Percentiles rank a stretch among this genome's conserved stretches.
Conservation (phyloP, 2,329 filamentous ascomycete genomes). For the Alternaria ethzedia region DNA sequence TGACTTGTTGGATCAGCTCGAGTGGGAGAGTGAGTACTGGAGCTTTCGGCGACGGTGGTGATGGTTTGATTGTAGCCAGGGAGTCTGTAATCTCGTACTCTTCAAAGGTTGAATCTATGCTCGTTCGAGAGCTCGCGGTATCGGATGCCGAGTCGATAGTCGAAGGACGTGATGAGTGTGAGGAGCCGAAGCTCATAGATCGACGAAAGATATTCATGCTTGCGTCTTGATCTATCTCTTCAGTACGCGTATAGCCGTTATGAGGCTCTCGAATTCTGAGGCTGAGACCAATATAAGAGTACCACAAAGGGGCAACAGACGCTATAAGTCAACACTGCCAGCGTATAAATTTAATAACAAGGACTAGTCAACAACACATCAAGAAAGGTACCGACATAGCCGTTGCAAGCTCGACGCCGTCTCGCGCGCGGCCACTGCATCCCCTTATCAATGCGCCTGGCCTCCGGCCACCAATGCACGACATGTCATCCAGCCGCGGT, state of each 20-base stretch:
- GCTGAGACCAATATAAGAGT: not conserved
- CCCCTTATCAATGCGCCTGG: constrained; percentile 12
- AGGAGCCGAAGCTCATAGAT: constrained; percentile 19
- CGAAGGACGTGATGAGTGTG: constrained; percentile 9
- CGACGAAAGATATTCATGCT: constrained; percentile 19
- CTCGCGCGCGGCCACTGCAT: not conserved
- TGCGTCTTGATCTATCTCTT: not conserved
- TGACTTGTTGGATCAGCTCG: constrained; percentile 41
- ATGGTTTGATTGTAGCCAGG: constrained; percentile 10
- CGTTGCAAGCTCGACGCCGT: not conserved
- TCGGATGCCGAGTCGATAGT: constrained; percentile 12
- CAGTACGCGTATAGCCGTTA: not conserved
- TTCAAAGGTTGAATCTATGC: constrained; percentile 15
- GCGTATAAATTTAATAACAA: not conserved
- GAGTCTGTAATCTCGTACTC: constrained; percentile 9
- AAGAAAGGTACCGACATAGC: not conserved
- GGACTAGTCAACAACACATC: not conserved
- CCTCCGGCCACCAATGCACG: not conserved
- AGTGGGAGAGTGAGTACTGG: constrained; percentile 35
- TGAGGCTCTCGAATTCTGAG: not conserved
- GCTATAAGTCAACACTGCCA: not conserved
- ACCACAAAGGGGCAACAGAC: not conserved
- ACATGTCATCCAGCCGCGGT: constrained; percentile 9
- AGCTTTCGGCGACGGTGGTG: constrained; percentile 6
- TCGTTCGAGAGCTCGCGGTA: constrained; percentile 17